Evolutionary conservation across 257 asterid genomes (phyloP), one percentile per base, ranked within the genome.

Genomic region (Prunella vulgaris): DNA sequence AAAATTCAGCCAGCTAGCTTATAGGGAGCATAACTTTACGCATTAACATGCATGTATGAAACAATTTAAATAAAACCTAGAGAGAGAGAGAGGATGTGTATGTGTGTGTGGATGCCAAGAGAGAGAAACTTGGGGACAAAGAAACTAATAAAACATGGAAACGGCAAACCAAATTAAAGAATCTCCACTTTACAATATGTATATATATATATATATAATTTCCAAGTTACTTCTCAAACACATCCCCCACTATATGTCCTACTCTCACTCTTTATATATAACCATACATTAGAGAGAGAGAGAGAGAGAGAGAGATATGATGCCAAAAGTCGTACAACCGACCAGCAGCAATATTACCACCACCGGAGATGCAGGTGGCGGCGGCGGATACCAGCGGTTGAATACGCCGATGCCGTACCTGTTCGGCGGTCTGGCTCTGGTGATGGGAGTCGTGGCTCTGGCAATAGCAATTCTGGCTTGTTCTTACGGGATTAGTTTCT

Each of bases 381-480:
- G 72, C 37, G 89, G 85, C 7, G 89, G 78, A n/a, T 66, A 73
- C 86, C 88, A 74, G 64, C 68, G 71, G n/a, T 75, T 79, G 64
- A 74, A 35, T 22, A 68, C 84, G 44, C 60, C 78, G 60, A 54
- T 85, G 0, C 88, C 95, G 14, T 87, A 85, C 70, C 64, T 87
- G 6, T 85, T 80, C 52, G 51, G 60, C 5, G 75, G 68, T 8
- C 12, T 70, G 7, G 51, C 80, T 54, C 58, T 51, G 38, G 77
- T 57, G 18, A 66, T 32, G 17, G 71, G 10, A 42, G 75, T 59
- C 54, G 74, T 60, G 9, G 82, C 84, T 25, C 48, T 81, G 65
- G 86, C 89, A 12, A 71, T 86, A 40, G 0, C 80, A 13, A 30
- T 70, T 20, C 27, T 70, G 25, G 68, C 86, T 5, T 85, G 91